Conservation (phyloP, 1,284 basidiomycete genomes). For the Ceratobasidium sp. region DNA sequence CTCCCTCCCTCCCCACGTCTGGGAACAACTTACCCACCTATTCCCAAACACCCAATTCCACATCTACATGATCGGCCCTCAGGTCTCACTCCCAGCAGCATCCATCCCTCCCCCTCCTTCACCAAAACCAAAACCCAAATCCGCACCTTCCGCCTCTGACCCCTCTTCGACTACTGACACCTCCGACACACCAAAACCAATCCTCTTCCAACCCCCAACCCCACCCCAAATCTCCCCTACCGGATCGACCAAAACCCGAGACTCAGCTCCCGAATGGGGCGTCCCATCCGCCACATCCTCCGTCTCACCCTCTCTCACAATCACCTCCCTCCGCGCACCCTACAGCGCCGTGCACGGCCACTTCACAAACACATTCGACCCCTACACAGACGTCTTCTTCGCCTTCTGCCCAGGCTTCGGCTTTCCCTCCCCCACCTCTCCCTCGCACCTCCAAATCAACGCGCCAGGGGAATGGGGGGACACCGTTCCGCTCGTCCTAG, state of each 20-base stretch:
- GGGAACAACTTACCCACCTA: constrained; percentile 93
- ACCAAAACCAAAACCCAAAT: constrained; percentile 28
- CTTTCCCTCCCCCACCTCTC: constrained; percentile 85
- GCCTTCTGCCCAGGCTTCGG: constrained; percentile 97
- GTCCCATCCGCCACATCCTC: constrained; percentile 92
- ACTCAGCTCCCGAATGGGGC: constrained; percentile 82
- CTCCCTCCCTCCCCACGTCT: constrained; percentile 91
- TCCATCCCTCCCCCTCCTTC: constrained; percentile 52
- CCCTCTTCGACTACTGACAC: constrained; percentile 56
- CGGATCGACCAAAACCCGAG: constrained; percentile 63
- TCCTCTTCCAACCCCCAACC: constrained; percentile 33
- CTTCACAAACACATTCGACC: constrained; percentile 93
- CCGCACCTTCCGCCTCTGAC: constrained; percentile 66
- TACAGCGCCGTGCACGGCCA: constrained; percentile 93
- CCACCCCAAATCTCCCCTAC: constrained; percentile 15
- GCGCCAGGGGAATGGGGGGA: constrained; percentile 90
- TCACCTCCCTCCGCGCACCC: constrained; percentile 88
- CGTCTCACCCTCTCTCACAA: constrained; percentile 86
- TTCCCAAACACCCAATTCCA: constrained; percentile 95
- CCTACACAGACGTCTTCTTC: constrained; percentile 98
- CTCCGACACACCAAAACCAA: constrained; percentile 61
- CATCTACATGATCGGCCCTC: constrained; percentile 95
- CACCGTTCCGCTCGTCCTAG: constrained; percentile 83
- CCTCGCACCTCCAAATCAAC: constrained; percentile 73
- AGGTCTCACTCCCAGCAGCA: constrained; percentile 84